A percentile compares a stretch with the other conserved stretches of the same genome.
Conservation (phyloP, 2,329 filamentous ascomycete genomes). For the Lachnellula arida region DNA sequence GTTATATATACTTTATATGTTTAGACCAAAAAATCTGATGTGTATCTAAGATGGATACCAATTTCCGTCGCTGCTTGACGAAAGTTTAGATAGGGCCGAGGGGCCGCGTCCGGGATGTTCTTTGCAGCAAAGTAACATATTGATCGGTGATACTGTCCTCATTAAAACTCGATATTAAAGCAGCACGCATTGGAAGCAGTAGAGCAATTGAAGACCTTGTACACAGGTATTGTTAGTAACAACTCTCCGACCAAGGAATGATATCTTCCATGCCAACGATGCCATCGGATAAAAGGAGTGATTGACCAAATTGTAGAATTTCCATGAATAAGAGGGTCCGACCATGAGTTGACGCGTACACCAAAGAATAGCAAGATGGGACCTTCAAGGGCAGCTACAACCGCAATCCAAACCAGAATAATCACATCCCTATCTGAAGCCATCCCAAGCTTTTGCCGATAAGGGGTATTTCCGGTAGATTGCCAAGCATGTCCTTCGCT, state of each 20-base stretch:
- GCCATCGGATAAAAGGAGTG: background rate
- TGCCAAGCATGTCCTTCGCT: background rate
- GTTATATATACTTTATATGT: background rate
- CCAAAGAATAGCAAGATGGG: background rate
- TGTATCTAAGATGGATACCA: background rate
- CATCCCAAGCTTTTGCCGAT: background rate
- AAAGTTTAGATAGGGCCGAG: background rate
- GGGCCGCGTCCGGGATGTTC: background rate
- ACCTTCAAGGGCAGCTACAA: background rate
- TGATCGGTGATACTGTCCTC: background rate
- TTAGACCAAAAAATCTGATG: background rate
- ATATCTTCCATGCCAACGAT: background rate
- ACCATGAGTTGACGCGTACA: background rate
- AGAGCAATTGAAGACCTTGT: background rate
- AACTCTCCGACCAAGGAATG: background rate
- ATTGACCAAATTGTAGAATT: background rate
- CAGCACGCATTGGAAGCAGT: background rate
- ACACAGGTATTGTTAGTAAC: background rate
- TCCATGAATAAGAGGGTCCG: background rate
- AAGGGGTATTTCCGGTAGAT: constrained; percentile 7
- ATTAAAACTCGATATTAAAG: background rate
- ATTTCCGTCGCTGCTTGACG: background rate
- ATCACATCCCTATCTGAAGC: background rate
- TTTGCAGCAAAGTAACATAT: background rate
- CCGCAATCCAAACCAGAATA: background rate